These are phyloP conservation scores for Peronospora destructor DNA, from an alignment of 352 stramenopile genomes.

Conservation along the genomic window DNA sequence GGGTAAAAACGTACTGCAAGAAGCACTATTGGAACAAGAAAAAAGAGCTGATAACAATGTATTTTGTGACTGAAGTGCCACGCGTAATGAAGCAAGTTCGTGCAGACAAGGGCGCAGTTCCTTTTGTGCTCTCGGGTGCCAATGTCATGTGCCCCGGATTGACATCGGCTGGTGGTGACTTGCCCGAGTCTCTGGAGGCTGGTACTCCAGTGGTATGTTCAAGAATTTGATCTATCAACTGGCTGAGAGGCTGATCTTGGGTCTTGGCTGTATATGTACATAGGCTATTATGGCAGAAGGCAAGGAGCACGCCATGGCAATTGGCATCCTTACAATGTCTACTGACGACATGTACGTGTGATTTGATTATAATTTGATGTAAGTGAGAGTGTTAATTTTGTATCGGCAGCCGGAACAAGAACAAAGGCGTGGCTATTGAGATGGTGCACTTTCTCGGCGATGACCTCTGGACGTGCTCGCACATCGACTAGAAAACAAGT, in stretches of 20 bases:
- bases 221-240: not conserved
- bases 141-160: conserved; percentile 99
- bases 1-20: conserved; percentile 29
- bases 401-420: conserved; percentile 77
- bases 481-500: conserved; percentile 53
- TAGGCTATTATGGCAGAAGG: conserved; percentile 95
- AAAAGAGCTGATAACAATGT: not conserved
- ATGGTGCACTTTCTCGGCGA: conserved; percentile 96
- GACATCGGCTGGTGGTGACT: conserved; percentile 90
- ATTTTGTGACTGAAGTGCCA: conserved; percentile 41
- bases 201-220: conserved; percentile 79
- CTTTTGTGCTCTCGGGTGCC: conserved; percentile 94
- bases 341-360: conserved; percentile 90
- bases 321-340: conserved; percentile 94
- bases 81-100: conserved; percentile 90
- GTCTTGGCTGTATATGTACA: not conserved
- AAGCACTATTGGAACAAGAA: not conserved
- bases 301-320: conserved; percentile 94
- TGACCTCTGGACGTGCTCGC: conserved; percentile 89
- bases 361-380: not conserved
- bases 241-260: conserved; percentile 3
- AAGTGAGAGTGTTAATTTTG: not conserved
- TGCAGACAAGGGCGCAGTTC: conserved; percentile 97
- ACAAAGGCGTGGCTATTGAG: conserved; percentile 96
- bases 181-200: conserved; percentile 83